Conservation (phyloP, 2,329 filamentous ascomycete genomes). For the Apiospora koreana region DNA sequence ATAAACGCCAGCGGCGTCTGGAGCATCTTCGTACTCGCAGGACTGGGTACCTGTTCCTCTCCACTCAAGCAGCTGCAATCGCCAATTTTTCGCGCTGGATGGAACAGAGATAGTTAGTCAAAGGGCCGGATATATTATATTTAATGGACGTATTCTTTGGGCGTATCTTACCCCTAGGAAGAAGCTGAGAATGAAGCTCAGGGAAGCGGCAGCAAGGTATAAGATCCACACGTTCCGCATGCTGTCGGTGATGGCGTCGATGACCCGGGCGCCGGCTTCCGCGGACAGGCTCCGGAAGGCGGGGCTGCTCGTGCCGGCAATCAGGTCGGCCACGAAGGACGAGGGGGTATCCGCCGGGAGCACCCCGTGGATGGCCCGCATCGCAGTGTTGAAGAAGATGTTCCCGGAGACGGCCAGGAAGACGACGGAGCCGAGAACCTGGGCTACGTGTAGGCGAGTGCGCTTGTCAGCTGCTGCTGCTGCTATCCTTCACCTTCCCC, state of each 20-base stretch:
- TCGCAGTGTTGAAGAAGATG: constrained; percentile 32
- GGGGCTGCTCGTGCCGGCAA: constrained; percentile 17
- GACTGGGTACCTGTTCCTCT: neutral
- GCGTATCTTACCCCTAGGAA: constrained; percentile 11
- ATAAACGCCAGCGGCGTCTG: neutral
- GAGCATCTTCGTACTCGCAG: neutral
- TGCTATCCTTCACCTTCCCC: no score
- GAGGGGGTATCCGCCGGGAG: constrained; percentile 10
- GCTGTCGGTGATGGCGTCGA: constrained; percentile 13
- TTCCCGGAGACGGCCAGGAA: constrained; percentile 32
- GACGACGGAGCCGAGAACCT: constrained; percentile 32
- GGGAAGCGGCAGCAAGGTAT: constrained; percentile 10
- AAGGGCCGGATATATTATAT: neutral
- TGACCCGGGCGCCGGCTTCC: neutral
- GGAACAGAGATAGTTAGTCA: neutral
- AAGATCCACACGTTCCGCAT: constrained; percentile 17
- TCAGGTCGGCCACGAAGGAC: constrained; percentile 10
- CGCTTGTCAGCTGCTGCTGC: neutral
- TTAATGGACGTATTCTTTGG: neutral
- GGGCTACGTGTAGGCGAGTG: constrained; percentile 14
- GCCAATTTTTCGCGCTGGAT: neutral
- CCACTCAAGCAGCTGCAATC: neutral
- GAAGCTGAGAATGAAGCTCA: constrained; percentile 16
- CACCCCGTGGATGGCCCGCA: neutral
- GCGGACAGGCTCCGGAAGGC: constrained; percentile 12